Evolutionary conservation across 2,329 filamentous ascomycete species (phyloP), one percentile per base, ranked within the genome.

Genomic region (Diaporthe sp.): DNA sequence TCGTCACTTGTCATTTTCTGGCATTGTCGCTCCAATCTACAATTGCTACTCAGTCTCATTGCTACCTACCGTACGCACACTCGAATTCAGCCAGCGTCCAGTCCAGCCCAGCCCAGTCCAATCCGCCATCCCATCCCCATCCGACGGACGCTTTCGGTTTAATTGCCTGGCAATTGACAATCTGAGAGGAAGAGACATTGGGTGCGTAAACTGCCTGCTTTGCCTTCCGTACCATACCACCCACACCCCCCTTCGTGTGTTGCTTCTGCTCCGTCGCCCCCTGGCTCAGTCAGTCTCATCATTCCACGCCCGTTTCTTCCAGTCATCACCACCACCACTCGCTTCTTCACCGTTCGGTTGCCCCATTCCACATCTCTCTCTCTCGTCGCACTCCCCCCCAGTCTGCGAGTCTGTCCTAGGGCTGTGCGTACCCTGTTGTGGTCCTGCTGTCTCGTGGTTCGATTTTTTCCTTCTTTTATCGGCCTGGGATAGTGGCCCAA

Each of bases 1-100:
- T 62, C 22, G 67, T 73, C 55, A 71, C 62, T 49, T 67, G 67
- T 71, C 57, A 53, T 75, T 58, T 57, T n/a, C n/a, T 58, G 34
- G 13, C 51, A 46, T 60, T 61, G 61, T 68, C 55, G 39, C 44
- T 70, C 53, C 70, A 68, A 42, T 72, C 65, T 46, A 67, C 39
- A 55, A 44, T 51, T 65, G 37, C 58, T 9, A 34, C 42, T 37
- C 37, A 13, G 37, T 39, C 37, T 39, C 37, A 37, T 58, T 65
- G 37, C 58, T 34, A 15, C 46, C 71, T 39, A 55, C 49, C 46
- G 39, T 46, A 49, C 61, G 19, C 39, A 44, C 42, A 34, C 42
- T 65, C 61, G 61, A 49, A 49, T 34, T 67, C 44, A 67, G 22
- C 13, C 51, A 55, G n/a, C 25, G 25, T 13, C 51, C 53, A 58